A percentile compares a stretch with the other conserved stretches of the same genome.
Evolutionary conservation across 1,139 yeast species (phyloP).

Genomic region (Kodamaea alishanica): DNA sequence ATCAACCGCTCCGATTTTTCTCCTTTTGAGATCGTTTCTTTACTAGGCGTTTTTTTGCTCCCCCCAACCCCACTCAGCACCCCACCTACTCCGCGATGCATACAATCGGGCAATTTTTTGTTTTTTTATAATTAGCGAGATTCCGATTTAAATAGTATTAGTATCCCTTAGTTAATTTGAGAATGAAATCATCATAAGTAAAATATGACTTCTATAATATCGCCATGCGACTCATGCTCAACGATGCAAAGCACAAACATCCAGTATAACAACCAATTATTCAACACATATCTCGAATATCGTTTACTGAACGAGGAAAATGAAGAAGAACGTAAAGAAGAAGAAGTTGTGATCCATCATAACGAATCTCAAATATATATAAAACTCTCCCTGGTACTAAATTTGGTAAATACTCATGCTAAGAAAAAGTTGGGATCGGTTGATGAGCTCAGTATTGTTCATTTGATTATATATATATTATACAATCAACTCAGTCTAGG

Average conservation of each 20-base stretch:
- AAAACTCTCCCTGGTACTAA: constrained; percentile 13
- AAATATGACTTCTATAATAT: constrained; percentile 1
- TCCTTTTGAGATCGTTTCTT: no score
- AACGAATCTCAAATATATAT: constrained; percentile 10
- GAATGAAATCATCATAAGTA: no score
- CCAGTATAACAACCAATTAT: constrained; percentile 11
- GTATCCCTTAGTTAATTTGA: no score
- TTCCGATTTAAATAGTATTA: no score
- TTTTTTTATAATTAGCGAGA: no score
- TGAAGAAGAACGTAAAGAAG: constrained; percentile 2
- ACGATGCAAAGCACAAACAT: constrained; percentile 9
- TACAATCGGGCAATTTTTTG: no score
- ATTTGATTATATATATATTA: constrained; percentile 15
- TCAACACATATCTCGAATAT: constrained; percentile 12
- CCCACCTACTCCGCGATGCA: no score
- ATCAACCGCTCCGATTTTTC: no score
- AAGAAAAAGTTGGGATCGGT: constrained; percentile 4
- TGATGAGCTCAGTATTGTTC: constrained; percentile 13
- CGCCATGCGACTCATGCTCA: constrained; percentile 14
- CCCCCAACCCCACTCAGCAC: no score
- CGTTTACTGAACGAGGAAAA: constrained; percentile 4
- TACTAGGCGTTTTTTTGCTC: no score
- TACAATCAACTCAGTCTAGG: constrained; percentile 12
- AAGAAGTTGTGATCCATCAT: constrained; percentile 12
- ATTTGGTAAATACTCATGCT: constrained; percentile 13